Evolutionary conservation across 2,329 filamentous ascomycete genomes (phyloP).

Genomic region (Mollisia scopiformis): DNA sequence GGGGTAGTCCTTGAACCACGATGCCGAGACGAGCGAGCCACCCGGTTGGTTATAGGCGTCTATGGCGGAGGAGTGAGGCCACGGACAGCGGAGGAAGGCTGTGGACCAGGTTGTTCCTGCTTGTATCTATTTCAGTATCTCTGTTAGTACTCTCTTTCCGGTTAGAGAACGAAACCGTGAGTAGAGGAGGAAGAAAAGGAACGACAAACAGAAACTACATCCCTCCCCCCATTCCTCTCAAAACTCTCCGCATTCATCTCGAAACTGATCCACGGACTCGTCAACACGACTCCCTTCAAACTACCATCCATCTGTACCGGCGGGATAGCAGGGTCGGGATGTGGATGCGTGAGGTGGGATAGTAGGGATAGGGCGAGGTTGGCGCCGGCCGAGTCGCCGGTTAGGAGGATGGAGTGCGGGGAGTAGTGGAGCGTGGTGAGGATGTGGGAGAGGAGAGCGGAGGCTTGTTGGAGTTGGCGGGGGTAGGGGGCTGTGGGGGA

Average conservation of each 20-base stretch:
- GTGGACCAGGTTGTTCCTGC: conserved; percentile 48
- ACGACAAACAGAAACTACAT: not conserved
- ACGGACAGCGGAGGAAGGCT: conserved; percentile 46
- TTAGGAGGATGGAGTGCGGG: conserved; percentile 45
- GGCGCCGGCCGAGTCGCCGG: conserved; percentile 56
- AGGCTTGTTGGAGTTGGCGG: conserved; percentile 49
- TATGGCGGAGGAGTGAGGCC: conserved; percentile 25
- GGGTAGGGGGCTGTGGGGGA: conserved; percentile 50
- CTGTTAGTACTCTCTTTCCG: too few species aligned
- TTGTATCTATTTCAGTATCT: not conserved
- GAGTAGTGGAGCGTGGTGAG: conserved; percentile 34
- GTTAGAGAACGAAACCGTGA: conserved; percentile 36
- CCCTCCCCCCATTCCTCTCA: not conserved
- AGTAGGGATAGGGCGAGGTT: conserved; percentile 49
- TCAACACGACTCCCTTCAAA: conserved; percentile 53
- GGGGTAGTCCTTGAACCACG: conserved; percentile 55
- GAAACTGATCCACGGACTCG: conserved; percentile 62
- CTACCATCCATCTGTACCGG: conserved; percentile 43
- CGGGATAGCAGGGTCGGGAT: conserved; percentile 56
- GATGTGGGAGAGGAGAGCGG: conserved; percentile 46
- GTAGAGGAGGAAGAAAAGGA: not conserved
- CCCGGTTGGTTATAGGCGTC: conserved; percentile 59
- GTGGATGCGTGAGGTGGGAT: conserved; percentile 58
- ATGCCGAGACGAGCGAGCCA: conserved; percentile 42
- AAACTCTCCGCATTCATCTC: conserved; percentile 30